Percentiles rank a stretch among this genome's conserved stretches.
These are phyloP conservation scores for Vitis vinifera DNA, from an alignment of 164 flowering plant genomes.

Conservation along the genomic window ASM3070453v1 NC_081822.1:35255501-35256000, in stretches of 20 bases:
- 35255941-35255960: too few relatives aligned
- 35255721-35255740: conserved; percentile 4
- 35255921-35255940: neutral
- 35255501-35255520: conserved; percentile 45
- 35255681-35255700: conserved; percentile 20
- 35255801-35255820: neutral
- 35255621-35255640: conserved; percentile 51
- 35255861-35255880: too few relatives aligned
- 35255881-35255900: too few relatives aligned
- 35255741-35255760: conserved; percentile 31
- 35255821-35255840: neutral
- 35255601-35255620: conserved; percentile 25
- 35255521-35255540: conserved; percentile 52
- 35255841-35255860: neutral
- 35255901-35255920: neutral
- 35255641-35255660: conserved; percentile 57
- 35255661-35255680: conserved; percentile 27
- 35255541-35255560: conserved; percentile 49
- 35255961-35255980: too few relatives aligned
- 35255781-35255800: neutral
- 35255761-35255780: conserved; percentile 22
- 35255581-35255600: conserved; percentile 32
- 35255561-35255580: conserved; percentile 36
- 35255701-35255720: conserved; percentile 25
- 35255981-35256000: too few relatives aligned